phyloP scores from a whole-genome alignment of 345 rosid genomes.

The Populus davidiana region DNA sequence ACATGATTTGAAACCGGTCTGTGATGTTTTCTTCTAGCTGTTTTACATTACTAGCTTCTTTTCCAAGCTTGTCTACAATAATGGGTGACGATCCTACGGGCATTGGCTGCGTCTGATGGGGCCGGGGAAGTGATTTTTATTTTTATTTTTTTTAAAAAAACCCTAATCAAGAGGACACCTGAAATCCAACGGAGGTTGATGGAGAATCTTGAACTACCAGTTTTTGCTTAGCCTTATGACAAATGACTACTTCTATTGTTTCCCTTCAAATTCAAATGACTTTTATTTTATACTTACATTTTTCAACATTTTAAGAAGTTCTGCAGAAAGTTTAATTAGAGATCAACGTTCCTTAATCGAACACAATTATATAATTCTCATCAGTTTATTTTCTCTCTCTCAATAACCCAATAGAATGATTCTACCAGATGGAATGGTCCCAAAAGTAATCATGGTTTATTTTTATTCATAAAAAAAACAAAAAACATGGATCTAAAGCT shows the following conservation, averaged over 20 bases:
- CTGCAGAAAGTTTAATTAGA: no score
- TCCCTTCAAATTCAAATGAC: not conserved
- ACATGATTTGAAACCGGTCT: not conserved
- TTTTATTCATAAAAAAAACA: not conserved
- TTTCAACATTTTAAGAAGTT: no score
- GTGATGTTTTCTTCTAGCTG: not conserved
- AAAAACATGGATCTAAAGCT: not conserved
- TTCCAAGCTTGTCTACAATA: not conserved
- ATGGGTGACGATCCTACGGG: not conserved
- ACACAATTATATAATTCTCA: no score
- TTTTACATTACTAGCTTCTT: not conserved
- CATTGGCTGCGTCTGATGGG: not conserved
- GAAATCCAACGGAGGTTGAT: not conserved
- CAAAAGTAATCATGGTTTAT: not conserved
- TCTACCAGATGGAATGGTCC: not conserved
- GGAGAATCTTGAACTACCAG: not conserved
- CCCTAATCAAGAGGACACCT: slow-evolving; percentile 7
- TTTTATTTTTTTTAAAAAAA: no score
- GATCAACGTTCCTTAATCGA: no score
- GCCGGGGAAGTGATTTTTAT: no score
- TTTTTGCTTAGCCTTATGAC: no score
- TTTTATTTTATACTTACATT: no score
- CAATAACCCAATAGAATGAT: no score
- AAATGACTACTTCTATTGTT: not conserved
- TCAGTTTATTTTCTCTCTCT: no score